These are phyloP conservation scores for Cadophora malorum DNA, from an alignment of 2,329 filamentous ascomycete genomes.

Conservation along the genomic window DNA sequence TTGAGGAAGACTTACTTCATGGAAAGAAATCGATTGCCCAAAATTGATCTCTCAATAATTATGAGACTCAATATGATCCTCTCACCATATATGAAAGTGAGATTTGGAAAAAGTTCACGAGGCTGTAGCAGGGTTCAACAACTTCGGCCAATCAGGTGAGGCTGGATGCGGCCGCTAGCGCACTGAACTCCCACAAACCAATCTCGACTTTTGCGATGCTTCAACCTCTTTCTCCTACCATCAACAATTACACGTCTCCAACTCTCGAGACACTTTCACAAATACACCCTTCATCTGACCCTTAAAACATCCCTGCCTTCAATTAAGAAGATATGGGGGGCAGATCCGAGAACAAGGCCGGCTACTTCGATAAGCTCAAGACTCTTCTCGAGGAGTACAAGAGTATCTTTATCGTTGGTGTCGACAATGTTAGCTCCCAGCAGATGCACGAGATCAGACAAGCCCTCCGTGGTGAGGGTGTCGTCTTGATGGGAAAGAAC, in stretches of 20 bases:
- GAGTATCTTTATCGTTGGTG: conserved; percentile 95
- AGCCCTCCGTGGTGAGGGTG: conserved; percentile 86
- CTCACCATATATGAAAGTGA: not conserved
- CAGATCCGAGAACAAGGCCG: conserved; percentile 92
- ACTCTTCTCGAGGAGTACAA: conserved; percentile 93
- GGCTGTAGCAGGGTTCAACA: not conserved
- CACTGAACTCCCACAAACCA: conserved; percentile 16
- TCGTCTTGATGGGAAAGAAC: conserved; percentile 99
- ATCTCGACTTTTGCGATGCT: conserved; percentile 3
- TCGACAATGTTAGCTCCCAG: conserved; percentile 99
- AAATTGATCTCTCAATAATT: not conserved
- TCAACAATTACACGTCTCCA: conserved; percentile 29
- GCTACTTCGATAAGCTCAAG: conserved; percentile 99
- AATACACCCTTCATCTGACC: conserved; percentile 56
- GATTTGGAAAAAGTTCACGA: conserved; percentile 22
- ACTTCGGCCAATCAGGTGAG: conserved; percentile 2
- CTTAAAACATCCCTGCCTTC: conserved; percentile 99
- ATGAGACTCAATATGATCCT: not conserved
- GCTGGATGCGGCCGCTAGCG: not conserved
- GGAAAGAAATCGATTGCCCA: not conserved
- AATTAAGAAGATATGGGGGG: conserved; percentile 98
- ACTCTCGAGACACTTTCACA: conserved; percentile 33
- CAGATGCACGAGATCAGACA: conserved; percentile 99
- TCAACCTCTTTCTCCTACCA: conserved; percentile 3
- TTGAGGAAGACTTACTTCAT: not conserved